These are phyloP conservation scores for Aristolochia contorta DNA, from an alignment of 164 flowering plant genomes.

Conservation along the genomic window DNA sequence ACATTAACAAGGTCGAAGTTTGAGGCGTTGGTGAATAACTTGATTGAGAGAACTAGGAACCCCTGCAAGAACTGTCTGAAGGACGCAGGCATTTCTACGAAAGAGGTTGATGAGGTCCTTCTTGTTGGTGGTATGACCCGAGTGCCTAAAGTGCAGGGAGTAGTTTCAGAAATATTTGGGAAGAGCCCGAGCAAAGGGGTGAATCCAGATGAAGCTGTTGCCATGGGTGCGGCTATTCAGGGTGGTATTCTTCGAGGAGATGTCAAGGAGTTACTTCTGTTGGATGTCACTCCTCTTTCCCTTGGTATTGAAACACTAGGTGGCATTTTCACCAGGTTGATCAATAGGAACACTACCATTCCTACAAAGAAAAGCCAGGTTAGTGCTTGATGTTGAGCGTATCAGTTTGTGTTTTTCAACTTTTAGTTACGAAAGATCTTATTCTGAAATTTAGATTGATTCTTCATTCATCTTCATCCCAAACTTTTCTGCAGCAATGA, in stretches of 20 bases:
- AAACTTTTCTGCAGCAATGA: no score
- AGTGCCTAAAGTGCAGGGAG: conserved; percentile 63
- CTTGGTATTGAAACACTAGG: conserved; percentile 70
- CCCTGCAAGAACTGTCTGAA: conserved; percentile 64
- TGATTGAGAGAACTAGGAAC: conserved; percentile 46
- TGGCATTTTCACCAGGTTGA: conserved; percentile 58
- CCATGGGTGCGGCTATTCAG: conserved; percentile 78
- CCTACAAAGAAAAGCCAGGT: conserved; percentile 70
- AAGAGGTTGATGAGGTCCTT: conserved; percentile 67
- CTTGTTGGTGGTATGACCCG: conserved; percentile 77
- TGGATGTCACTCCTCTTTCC: conserved; percentile 65
- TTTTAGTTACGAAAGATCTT: not conserved
- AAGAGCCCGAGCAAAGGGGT: conserved; percentile 68
- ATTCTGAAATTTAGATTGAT: not conserved
- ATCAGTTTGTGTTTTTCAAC: no score
- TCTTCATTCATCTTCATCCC: no score
- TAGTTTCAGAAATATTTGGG: conserved; percentile 51
- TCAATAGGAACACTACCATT: conserved; percentile 55
- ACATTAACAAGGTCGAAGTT: conserved; percentile 60
- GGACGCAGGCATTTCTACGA: conserved; percentile 48
- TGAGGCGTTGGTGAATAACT: conserved; percentile 40
- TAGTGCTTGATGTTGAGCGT: not conserved
- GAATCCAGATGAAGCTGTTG: conserved; percentile 75
- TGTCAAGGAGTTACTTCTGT: conserved; percentile 57
- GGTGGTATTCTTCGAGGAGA: conserved; percentile 69